A percentile compares a stretch with the other conserved stretches of the same genome.
phyloP scores from a whole-genome alignment of 768 basidiomycete species.

The Tulasnella sp. region DNA sequence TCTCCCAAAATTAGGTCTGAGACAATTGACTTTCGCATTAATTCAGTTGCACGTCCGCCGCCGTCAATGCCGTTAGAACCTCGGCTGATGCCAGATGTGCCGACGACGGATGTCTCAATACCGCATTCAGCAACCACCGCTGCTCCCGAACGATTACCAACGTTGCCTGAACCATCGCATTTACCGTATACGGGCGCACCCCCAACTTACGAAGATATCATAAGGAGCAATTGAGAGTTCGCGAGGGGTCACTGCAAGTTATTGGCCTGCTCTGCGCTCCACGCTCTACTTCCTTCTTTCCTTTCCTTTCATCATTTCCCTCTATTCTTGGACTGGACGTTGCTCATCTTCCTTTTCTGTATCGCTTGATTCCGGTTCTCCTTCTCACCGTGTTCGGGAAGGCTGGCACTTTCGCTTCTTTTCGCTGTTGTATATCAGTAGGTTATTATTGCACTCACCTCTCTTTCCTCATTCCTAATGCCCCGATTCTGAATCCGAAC shows the following conservation, averaged over 20 bases:
- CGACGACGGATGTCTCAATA: background rate
- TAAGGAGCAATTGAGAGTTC: background rate
- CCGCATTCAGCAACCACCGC: no score
- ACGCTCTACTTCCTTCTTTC: background rate
- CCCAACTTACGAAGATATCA: background rate
- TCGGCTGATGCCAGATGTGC: background rate
- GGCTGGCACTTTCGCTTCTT: background rate
- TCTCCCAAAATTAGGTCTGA: background rate
- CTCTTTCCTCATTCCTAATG: background rate
- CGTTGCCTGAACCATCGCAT: background rate
- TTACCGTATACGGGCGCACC: background rate
- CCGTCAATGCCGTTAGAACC: background rate
- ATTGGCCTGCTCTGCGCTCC: background rate
- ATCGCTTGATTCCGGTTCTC: no score
- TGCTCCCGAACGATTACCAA: background rate
- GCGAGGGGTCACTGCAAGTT: no score
- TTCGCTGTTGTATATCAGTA: background rate
- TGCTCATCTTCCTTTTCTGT: no score
- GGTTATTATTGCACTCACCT: background rate
- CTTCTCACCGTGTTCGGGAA: no score
- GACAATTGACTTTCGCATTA: background rate
- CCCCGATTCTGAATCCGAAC: background rate
- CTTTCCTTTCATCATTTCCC: no score
- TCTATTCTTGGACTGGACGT: no score
- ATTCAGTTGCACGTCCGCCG: background rate